phyloP scores from a whole-genome alignment of 1,284 basidiomycete species.

The Sporisorium graminicola region DNA sequence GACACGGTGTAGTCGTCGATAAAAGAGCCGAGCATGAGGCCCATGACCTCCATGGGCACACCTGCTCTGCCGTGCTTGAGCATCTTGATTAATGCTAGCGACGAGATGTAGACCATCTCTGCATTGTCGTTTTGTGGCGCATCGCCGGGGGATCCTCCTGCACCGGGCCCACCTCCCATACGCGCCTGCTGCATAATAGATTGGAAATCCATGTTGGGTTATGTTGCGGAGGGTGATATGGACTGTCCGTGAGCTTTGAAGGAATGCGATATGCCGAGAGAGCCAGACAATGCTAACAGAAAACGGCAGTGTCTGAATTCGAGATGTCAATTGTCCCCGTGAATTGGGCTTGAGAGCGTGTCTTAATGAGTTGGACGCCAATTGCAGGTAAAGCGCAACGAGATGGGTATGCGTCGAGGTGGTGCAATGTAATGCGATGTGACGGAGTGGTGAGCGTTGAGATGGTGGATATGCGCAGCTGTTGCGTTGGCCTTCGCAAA shows the following conservation, averaged over 20 bases:
- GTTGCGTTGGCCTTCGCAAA: conserved; percentile 19
- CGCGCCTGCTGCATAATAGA: conserved; percentile 64
- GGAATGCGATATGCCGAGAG: not conserved
- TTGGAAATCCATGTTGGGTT: conserved; percentile 59
- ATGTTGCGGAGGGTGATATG: not conserved
- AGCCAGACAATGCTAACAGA: not conserved
- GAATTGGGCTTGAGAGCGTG: too few species aligned
- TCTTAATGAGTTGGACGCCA: too few species aligned
- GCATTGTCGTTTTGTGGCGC: conserved; percentile 71
- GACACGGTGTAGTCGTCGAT: conserved; percentile 90
- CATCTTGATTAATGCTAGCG: conserved; percentile 77
- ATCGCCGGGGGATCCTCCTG: conserved; percentile 53
- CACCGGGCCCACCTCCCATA: conserved; percentile 51
- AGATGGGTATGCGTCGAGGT: too few species aligned
- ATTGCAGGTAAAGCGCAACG: too few species aligned
- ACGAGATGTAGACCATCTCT: conserved; percentile 69
- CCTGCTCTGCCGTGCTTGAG: conserved; percentile 98
- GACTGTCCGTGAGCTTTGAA: not conserved
- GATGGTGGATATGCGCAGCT: conserved; percentile 9
- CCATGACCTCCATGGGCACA: conserved; percentile 99
- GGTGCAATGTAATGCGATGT: not conserved
- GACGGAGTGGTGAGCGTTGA: not conserved
- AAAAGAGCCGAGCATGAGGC: conserved; percentile 97
- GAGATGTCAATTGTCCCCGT: too few species aligned
- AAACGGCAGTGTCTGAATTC: not conserved